These are phyloP conservation scores for Zasmidium angulare DNA, from an alignment of 2,329 filamentous ascomycete species.

Conservation along the genomic window DNA sequence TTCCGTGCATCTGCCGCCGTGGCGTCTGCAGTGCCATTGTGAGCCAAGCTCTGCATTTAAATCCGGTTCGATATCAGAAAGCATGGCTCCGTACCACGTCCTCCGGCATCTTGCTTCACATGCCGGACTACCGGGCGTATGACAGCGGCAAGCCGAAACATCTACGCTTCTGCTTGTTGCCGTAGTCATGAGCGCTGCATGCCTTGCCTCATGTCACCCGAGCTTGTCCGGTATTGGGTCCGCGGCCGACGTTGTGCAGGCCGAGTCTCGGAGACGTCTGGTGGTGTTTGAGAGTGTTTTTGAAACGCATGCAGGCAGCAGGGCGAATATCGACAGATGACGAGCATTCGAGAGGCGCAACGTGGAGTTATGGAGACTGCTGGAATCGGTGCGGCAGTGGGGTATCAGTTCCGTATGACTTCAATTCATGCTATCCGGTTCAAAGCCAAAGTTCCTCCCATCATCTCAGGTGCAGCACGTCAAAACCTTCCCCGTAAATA, in stretches of 20 bases:
- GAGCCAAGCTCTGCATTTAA: conserved; percentile 3
- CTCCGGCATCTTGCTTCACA: neutral
- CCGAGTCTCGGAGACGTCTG: neutral
- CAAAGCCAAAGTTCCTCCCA: neutral
- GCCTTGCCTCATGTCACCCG: conserved; percentile 10
- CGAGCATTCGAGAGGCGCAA: no score
- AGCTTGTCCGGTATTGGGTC: conserved; percentile 11
- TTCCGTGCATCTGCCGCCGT: no score
- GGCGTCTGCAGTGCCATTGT: no score
- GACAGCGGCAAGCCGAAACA: neutral
- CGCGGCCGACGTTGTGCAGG: neutral
- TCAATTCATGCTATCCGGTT: neutral
- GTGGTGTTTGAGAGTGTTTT: neutral
- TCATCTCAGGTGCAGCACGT: conserved; percentile 66
- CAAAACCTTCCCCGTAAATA: conserved; percentile 77
- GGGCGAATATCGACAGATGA: neutral
- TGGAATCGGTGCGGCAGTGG: no score
- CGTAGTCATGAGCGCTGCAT: neutral
- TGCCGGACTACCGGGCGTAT: neutral
- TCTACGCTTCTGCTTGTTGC: neutral
- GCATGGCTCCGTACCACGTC: conserved; percentile 1
- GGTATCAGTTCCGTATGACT: no score
- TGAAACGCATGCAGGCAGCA: neutral
- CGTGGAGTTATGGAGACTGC: no score
- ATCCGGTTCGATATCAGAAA: conserved; percentile 6